phyloP scores from a whole-genome alignment of 2,329 filamentous ascomycete genomes.

The Ceratocystis smalleyi region DNA sequence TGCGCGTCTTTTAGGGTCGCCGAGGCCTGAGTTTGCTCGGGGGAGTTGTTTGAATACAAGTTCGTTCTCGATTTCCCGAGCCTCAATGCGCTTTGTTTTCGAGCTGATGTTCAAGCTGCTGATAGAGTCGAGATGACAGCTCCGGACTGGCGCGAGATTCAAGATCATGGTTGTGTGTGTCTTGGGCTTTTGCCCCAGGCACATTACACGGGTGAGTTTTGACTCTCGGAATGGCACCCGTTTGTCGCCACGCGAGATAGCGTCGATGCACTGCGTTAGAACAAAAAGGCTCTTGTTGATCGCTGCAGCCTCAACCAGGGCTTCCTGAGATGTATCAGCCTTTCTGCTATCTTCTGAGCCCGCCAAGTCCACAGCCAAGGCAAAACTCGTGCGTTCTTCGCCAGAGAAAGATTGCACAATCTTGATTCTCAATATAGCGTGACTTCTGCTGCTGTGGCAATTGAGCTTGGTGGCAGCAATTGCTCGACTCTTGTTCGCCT shows the following conservation, averaged over 20 bases:
- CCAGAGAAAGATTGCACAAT: conserved; percentile 60
- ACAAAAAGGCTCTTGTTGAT: conserved; percentile 98
- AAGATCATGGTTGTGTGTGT: conserved; percentile 94
- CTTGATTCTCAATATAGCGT: conserved; percentile 83
- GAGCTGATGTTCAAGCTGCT: conserved; percentile 93
- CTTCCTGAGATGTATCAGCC: conserved; percentile 84
- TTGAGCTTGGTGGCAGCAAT: conserved; percentile 87
- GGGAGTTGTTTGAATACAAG: conserved; percentile 68
- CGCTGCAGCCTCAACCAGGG: conserved; percentile 83
- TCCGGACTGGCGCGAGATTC: conserved; percentile 78
- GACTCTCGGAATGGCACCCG: conserved; percentile 87
- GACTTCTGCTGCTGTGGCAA: conserved; percentile 75
- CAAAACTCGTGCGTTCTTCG: conserved; percentile 59
- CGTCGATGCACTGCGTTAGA: conserved; percentile 85
- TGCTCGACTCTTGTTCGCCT: conserved; percentile 78
- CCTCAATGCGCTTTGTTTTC: conserved; percentile 87
- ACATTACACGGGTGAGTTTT: conserved; percentile 93
- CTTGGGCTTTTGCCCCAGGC: conserved; percentile 72
- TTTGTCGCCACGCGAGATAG: conserved; percentile 59
- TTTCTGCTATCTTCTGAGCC: conserved; percentile 90
- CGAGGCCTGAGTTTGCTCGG: conserved; percentile 31
- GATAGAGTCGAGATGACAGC: conserved; percentile 84
- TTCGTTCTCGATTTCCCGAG: conserved; percentile 90
- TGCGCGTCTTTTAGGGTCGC: conserved; percentile 50
- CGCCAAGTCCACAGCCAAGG: conserved; percentile 85